Percentiles rank a stretch among this genome's conserved stretches.
phyloP scores from a whole-genome alignment of 129 eudicot genomes.

The Flaveria linearis region DNA sequence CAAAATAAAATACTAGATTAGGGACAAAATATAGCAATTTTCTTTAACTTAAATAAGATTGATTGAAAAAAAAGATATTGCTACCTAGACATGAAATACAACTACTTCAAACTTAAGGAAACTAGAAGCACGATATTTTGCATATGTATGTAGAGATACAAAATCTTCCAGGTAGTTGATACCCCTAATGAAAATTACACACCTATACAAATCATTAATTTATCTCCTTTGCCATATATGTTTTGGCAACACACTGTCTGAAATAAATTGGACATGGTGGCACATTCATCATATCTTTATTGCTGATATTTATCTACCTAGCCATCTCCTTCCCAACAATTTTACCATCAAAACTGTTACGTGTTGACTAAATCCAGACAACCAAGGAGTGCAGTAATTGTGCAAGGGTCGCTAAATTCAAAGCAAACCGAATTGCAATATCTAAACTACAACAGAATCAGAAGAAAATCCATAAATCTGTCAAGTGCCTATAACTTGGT shows the following conservation, averaged over 20 bases:
- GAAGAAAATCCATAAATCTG: conserved; percentile 26
- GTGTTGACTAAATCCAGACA: neutral
- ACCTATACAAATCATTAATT: neutral
- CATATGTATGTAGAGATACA: neutral
- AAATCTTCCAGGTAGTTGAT: neutral
- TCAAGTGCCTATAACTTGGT: conserved; percentile 4
- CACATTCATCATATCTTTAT: neutral
- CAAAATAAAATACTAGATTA: neutral
- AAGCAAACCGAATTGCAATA: neutral
- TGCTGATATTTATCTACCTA: neutral
- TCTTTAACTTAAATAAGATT: neutral
- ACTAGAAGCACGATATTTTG: neutral
- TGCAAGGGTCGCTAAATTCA: neutral
- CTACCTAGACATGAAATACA: neutral
- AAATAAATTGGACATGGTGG: neutral
- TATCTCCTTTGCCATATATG: neutral
- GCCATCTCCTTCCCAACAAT: neutral
- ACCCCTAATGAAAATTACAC: neutral
- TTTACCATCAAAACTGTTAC: neutral
- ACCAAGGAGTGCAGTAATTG: neutral
- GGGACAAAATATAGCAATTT: neutral
- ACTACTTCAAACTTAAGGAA: neutral
- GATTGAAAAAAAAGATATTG: neutral
- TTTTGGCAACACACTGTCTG: neutral
- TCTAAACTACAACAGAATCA: conserved; percentile 11